Evolutionary conservation across 106 monocot species (phyloP), one percentile per base, ranked within the genome.

Genomic region (Xerophyta viscosa): DNA sequence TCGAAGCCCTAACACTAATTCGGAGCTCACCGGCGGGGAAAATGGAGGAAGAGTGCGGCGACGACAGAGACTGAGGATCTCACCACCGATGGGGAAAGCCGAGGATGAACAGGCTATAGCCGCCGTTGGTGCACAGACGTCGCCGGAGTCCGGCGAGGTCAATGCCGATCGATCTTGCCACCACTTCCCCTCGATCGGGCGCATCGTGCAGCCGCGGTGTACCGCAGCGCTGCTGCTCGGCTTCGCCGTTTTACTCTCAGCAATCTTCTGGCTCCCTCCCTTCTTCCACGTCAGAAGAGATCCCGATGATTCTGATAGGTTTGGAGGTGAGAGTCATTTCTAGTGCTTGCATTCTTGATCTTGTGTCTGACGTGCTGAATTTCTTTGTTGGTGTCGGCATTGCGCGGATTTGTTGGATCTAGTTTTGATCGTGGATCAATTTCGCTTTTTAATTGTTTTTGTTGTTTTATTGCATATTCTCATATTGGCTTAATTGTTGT

Each of bases 201-300:
- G 61, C 26, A 33, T 71, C 52, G 41, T 56, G 53, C 48, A 67
- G 54, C 31, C 61, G 8, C 66, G 64, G 36, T 79, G 81, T 61
- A 31, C 73, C 3, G 65, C 59, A 6, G 67, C 67, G 75, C 59
- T 82, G 53, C 22, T 67, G 0, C 44, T 86, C 2, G 79, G 79
- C 41, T 43, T 66, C 4, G 92, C 79, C 2, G 70, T 83, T 56
- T 43, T 86, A 29, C 49, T 86, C 15, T 86, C 82, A 1, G 86
- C 79, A 0, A 64, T 79, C 3, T 86, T 83, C 61, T 86, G 82
- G 76, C 49, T 92, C 7, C 86, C 74, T 10, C 84, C 82, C 2
- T 83, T 82, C 52, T 29, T 73, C 27, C 39, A 69, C 21, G 51
- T 31, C 24, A 24, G 65, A 8, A 24, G 42, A 7, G 47, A 50